Conservation (phyloP, 768 basidiomycete species). For the Mycena amicta region DNA sequence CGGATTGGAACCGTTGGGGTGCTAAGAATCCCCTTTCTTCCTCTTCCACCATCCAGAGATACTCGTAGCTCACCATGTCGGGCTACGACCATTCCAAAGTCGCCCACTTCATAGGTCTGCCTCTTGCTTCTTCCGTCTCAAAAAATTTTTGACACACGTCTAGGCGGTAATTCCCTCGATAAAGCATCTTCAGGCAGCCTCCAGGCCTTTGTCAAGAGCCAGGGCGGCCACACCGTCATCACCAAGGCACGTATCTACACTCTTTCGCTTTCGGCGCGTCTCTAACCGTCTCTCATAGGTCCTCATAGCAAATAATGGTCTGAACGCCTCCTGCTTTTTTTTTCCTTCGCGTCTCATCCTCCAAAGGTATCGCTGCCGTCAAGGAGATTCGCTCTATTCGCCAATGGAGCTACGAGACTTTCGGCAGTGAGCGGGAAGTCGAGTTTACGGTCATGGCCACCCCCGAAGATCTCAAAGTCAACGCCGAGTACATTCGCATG, state of each 20-base stretch:
- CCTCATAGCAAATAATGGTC: conserved; percentile 98
- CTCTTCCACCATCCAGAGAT: background rate
- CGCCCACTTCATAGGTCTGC: conserved; percentile 54
- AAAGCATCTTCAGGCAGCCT: conserved; percentile 79
- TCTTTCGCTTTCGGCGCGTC: conserved; percentile 4
- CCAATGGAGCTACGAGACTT: conserved; percentile 99
- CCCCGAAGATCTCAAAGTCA: conserved; percentile 97
- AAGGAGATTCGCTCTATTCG: conserved; percentile 99
- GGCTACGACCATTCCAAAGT: conserved; percentile 57
- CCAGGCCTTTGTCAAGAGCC: conserved; percentile 84
- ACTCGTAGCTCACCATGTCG: conserved; percentile 40
- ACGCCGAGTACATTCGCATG: conserved; percentile 99
- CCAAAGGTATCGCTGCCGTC: conserved; percentile 93
- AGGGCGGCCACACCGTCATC: conserved; percentile 98
- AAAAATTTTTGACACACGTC: conserved; percentile 21
- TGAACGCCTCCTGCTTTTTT: conserved; percentile 13
- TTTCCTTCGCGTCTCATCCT: conserved; percentile 14
- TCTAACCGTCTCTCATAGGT: conserved; percentile 54
- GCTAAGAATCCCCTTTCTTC: background rate
- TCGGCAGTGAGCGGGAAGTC: conserved; percentile 92
- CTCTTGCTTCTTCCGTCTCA: conserved; percentile 14
- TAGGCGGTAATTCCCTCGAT: conserved; percentile 94
- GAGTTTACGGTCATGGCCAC: conserved; percentile 99
- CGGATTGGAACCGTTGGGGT: no score
- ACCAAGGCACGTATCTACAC: conserved; percentile 71